Base-by-base conservation (phyloP, 2,329 filamentous ascomycete species). In the Trichoderma aggressivum region DNA sequence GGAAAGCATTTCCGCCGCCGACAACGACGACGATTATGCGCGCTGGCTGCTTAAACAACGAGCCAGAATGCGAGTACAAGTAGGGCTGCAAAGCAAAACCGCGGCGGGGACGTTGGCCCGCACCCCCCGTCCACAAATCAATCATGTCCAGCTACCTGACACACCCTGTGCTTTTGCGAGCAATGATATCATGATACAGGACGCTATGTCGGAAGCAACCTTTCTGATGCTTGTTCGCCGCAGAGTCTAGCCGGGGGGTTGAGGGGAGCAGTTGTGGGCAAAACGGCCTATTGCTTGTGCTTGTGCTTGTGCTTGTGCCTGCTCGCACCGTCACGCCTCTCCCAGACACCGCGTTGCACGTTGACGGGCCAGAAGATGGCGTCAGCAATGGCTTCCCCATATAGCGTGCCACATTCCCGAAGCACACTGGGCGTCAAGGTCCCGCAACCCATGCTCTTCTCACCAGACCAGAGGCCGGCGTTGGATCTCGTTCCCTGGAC, bases 131-230 rank as follows among this genome's bases (percentile, higher is more conserved):
- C 56, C 64, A 66, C 72, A 73, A 73, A 71, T 71, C 72, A 73
- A 71, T 71, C 72, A 72, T 62, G 65, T 28, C 68, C 61, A 58
- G 60, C 36, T 56, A 61, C 56, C 64, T 67, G 55, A 43, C 63
- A 64, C 60, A 39, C 70, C 32, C 36, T 30, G 55, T 30, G 36
- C 59, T 70, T 70, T 28, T 36, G 64, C 53, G 47, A 71, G 65
- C 70, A 73, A 78, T 80, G 79, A 80, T 79, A 80, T 80, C 78
- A 80, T 79, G 71, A 61, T 72, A 78, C 77, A 77, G 73, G 39
- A 74, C 53, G 50, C 60, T 66, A 72, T 74, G 70, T 75, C 73
- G 59, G 66, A 70, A 65, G 66, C 72, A 70, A 72, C 73, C 71
- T 72, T 61, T 73, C 58, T 64, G 58, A 73, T 71, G 71, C 68